Base-by-base conservation (phyloP, 2,329 filamentous ascomycete genomes). In the Diaporthe sp. region DNA sequence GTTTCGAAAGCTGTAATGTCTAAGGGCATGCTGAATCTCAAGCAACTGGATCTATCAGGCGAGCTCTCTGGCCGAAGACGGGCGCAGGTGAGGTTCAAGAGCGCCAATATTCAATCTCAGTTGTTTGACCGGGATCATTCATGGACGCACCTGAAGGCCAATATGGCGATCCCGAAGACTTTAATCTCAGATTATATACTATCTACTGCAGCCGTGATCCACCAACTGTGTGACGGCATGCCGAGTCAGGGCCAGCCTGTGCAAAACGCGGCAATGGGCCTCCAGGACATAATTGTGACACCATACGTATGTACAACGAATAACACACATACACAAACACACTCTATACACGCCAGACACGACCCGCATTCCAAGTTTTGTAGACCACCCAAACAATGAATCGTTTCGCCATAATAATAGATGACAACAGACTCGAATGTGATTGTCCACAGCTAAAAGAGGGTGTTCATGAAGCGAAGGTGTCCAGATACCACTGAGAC, bases 231-330 rank as follows among this genome's bases (percentile, higher is more conserved):
- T 25, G 45, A 52, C 30, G 33, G 45, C 45, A 33, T 52, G 30
- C 45, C 22, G 45, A 67, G 33, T 68, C 47, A 68, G 64, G 64
- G 7, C 64, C 47, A 54, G 64, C 47, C 64, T 54, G 64, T 68
- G 47, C 13, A 54, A 68, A 54, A 25, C 8, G 33, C 64, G 33
- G 33, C 64, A 40, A 30, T 9, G 4, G 45, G n/a, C 64, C 47
- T 7, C 15, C 1, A 54, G 47, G 47, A 68, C 64, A 30, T 22
- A 68, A 17, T 25, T 68, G 64, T 40, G 64, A 54, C 17, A 30
- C 47, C 30, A 68, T 52, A 68, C 54, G 64, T 68, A 54, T 68
- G 47, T 68, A 68, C 64, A 68, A 54, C 33, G 64, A 68, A 54
- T 38, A 28, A 54, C 64, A 68, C 64, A 68, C 45, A 38, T 33